Evolutionary conservation across 352 stramenopile species (phyloP).

Genomic region (Plasmopara viticola): DNA sequence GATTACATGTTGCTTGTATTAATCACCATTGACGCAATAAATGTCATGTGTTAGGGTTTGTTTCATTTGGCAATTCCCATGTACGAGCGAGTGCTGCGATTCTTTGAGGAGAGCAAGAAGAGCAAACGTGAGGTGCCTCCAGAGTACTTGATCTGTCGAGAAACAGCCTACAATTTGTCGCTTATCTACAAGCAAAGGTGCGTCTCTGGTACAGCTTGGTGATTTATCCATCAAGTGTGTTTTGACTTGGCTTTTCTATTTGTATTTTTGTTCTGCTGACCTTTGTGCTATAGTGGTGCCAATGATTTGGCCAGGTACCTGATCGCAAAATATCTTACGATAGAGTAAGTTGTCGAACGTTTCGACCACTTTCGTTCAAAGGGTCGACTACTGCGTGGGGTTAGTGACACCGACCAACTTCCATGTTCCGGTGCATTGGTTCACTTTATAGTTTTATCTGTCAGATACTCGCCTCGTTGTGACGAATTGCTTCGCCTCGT

Average conservation of each 20-base stretch:
- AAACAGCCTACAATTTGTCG: constrained; percentile 85
- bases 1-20: too few species aligned
- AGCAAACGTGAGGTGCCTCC: constrained; percentile 38
- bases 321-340: constrained; percentile 77
- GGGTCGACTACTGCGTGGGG: not conserved
- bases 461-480: too few species aligned
- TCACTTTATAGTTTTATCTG: too few species aligned
- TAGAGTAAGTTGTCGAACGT: constrained; percentile 6
- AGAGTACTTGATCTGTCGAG: constrained; percentile 70
- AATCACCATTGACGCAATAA: too few species aligned
- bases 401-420: too few species aligned
- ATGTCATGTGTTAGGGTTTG: constrained; percentile 42
- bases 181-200: constrained; percentile 87
- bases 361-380: not conserved
- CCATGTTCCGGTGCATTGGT: too few species aligned
- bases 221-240: too few species aligned
- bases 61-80: constrained; percentile 84
- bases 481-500: too few species aligned
- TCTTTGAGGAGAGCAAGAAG: constrained; percentile 57
- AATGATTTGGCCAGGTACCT: constrained; percentile 72
- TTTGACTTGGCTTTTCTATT: too few species aligned
- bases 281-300: constrained; percentile 39
- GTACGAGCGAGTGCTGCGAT: constrained; percentile 82
- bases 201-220: constrained; percentile 3
- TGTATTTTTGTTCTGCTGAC: too few species aligned